Evolutionary conservation across 2,329 filamentous ascomycete genomes (phyloP).

Genomic region (Aspergillus pseudotamarii): DNA sequence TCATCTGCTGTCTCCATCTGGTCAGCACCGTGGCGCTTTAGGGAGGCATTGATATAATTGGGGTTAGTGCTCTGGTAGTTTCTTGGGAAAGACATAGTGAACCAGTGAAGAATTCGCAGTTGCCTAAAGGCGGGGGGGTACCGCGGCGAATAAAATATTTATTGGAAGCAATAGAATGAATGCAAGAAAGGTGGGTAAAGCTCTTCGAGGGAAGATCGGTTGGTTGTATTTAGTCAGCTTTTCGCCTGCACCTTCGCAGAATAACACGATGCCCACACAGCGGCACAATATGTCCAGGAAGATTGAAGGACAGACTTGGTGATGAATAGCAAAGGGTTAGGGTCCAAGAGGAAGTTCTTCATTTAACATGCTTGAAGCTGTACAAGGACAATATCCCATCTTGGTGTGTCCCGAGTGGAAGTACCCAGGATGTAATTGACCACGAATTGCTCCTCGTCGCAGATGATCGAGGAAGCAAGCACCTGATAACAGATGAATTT

Average conservation of each 20-base stretch:
- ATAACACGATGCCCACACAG: neutral
- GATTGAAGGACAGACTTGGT: neutral
- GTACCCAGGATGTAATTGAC: conserved; percentile 1
- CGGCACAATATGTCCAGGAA: neutral
- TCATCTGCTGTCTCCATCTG: conserved; percentile 21
- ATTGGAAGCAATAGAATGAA: conserved; percentile 2
- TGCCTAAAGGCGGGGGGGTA: neutral
- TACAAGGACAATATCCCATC: conserved; percentile 14
- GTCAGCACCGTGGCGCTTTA: conserved; percentile 7
- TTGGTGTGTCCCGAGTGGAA: neutral
- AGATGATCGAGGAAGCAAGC: neutral
- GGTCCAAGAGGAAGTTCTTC: neutral
- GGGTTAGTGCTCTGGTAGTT: conserved; percentile 4
- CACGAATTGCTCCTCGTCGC: conserved; percentile 2
- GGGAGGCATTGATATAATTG: neutral
- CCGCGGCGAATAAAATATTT: neutral
- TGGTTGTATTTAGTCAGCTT: neutral
- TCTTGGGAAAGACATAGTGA: conserved; percentile 15
- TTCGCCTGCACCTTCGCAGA: neutral
- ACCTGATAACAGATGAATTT: neutral
- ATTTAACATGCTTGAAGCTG: conserved; percentile 14
- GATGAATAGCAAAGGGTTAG: conserved; percentile 2
- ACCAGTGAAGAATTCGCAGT: neutral
- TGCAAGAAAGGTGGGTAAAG: neutral
- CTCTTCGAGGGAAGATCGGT: neutral